Evolutionary conservation across 768 basidiomycete genomes (phyloP), one percentile per base, ranked within the genome.

Genomic region (Collybia sordida): DNA sequence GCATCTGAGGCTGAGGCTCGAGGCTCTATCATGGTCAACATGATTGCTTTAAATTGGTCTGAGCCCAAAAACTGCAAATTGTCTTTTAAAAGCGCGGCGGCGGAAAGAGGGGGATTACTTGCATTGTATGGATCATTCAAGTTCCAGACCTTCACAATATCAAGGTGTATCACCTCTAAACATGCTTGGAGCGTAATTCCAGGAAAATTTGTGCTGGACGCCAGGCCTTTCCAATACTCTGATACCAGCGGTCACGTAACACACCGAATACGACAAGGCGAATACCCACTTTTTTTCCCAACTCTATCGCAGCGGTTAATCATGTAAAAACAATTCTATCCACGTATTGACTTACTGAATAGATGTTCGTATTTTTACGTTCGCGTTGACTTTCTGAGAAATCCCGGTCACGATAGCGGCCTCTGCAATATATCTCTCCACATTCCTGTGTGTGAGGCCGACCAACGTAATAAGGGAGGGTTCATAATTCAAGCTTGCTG

Each of bases 61-160:
- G 28, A 21, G 24, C 1, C 8, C 19, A 45, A 14, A 9, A 45
- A n/a, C 44, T 45, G 21, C 2, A 34, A 34, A 21, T n/a, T 14
- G 17, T 7, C 18, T 8, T 21, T 45, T 45, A 34, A 6, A n/a
- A 28, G 27, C 0, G 35, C 14, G 9, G 34, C 5, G 18, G 11
- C 3, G 15, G 15, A 35, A 34, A 34, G 8, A 21, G 7, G 27
- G 11, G 21, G 19, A 35, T 21, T 4, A 34, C 45, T 49, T 36
- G 61, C 61, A 24, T 43, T 35, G 21, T 47, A 15, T 6, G 55
- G 61, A 45, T 62, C 59, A n/a, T 49, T 35, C 42, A 67, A 64
- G 52, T 66, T 65, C 62, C 62, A 63, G 18, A 57, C 47, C 21
- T 51, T 41, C 19, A 61, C 45, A 19, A 64, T 63, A 37, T 64